These are phyloP conservation scores for Wickerhamiella nectarea DNA, from an alignment of 805 yeast genomes.

Conservation along the genomic window DNA sequence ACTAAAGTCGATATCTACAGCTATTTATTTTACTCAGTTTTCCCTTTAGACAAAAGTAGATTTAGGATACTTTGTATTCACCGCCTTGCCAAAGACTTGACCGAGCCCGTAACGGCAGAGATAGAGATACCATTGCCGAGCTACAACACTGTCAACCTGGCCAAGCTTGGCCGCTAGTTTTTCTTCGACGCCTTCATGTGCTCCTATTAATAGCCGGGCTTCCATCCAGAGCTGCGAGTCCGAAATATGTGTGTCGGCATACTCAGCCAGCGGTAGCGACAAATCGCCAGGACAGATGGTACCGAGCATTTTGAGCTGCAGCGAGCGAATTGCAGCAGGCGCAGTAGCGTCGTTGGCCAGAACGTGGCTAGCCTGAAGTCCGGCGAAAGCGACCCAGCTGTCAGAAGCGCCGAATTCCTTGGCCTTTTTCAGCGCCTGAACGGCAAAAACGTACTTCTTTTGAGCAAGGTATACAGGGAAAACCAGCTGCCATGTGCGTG, in stretches of 20 bases:
- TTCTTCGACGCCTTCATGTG: conserved; percentile 14
- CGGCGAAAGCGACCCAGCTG: conserved; percentile 23
- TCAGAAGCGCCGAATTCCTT: conserved; percentile 26
- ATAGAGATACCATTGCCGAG: conserved; percentile 10
- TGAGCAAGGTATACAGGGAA: conserved; percentile 33
- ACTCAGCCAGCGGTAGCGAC: conserved; percentile 16
- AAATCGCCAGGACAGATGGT: conserved; percentile 19
- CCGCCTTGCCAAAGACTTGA: conserved; percentile 10
- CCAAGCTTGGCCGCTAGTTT: conserved; percentile 4
- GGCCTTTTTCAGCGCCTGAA: conserved; percentile 37
- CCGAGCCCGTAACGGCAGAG: conserved; percentile 13
- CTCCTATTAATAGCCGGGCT: conserved; percentile 14
- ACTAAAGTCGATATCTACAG: too few species aligned
- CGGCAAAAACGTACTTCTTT: conserved; percentile 39
- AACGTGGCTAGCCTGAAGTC: conserved; percentile 26
- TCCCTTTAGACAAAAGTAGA: conserved; percentile 11
- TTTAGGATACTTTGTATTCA: conserved; percentile 14
- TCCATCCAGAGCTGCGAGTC: conserved; percentile 21
- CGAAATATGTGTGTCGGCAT: conserved; percentile 18
- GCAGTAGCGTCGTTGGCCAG: conserved; percentile 28
- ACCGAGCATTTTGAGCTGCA: conserved; percentile 21
- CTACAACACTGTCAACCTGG: not conserved
- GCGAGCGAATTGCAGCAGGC: conserved; percentile 33
- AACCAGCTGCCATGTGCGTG: conserved; percentile 33
- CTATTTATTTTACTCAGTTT: too few species aligned